phyloP scores from a whole-genome alignment of 208 protist genomes.

The Acanthamoeba triangularis region DNA sequence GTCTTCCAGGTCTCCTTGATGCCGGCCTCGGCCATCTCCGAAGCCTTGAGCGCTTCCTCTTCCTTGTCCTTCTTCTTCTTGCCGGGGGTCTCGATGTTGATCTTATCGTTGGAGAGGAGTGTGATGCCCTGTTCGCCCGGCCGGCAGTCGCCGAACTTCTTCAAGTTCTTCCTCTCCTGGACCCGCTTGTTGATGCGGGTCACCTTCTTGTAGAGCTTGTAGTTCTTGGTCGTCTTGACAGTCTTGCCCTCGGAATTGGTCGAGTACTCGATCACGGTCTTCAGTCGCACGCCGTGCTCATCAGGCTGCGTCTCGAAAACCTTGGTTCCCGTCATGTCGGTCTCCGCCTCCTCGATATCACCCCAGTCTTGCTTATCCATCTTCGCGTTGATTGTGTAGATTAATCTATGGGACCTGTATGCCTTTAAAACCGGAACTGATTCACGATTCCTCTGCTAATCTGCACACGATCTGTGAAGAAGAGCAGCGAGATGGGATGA shows the following conservation, averaged over 20 bases:
- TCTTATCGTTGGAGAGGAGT: background rate
- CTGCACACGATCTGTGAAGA: background rate
- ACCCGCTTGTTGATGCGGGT: conserved; percentile 65
- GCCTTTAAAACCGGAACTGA: background rate
- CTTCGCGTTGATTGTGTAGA: background rate
- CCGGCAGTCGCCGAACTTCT: conserved; percentile 56
- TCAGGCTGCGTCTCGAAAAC: conserved; percentile 56
- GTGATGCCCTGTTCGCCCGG: background rate
- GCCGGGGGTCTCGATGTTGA: background rate
- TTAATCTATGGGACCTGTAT: background rate
- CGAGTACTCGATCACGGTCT: conserved; percentile 73
- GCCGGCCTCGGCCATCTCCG: conserved; percentile 11
- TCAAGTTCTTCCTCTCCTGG: conserved; percentile 43
- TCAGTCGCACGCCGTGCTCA: conserved; percentile 68
- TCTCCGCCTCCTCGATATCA: conserved; percentile 75
- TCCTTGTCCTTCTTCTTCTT: conserved; percentile 70
- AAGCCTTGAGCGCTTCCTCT: conserved; percentile 51
- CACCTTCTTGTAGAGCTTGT: conserved; percentile 77
- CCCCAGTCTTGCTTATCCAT: conserved; percentile 59
- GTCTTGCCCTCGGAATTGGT: conserved; percentile 72
- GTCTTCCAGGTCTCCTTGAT: conserved; percentile 60
- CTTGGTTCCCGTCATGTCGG: conserved; percentile 72
- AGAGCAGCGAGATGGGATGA: background rate
- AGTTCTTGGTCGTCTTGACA: conserved; percentile 70
- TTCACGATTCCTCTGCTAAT: background rate